A percentile compares a stretch with the other conserved stretches of the same genome.
phyloP scores from a whole-genome alignment of 2,329 filamentous ascomycete genomes.

The Drechslera avenae region DNA sequence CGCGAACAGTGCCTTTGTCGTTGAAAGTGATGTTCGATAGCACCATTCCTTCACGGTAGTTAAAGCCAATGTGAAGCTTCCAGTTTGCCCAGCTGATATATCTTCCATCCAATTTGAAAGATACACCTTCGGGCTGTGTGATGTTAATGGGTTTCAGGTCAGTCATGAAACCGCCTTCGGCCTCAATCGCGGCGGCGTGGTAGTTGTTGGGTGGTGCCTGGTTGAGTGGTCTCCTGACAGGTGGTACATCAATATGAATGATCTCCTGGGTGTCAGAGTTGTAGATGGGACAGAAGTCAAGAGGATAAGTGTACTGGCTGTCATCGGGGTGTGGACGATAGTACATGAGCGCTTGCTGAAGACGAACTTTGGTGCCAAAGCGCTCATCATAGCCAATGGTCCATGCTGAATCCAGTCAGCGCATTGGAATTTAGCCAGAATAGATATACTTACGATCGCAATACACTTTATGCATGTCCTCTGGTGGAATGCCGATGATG shows the following conservation, averaged over 20 bases:
- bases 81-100: constrained; percentile 90
- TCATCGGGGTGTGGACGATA: constrained; percentile 85
- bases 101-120: constrained; percentile 76
- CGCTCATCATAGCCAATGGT: constrained; percentile 94
- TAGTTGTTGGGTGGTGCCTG: constrained; percentile 79
- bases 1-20: constrained; percentile 75
- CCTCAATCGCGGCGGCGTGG: constrained; percentile 72
- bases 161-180: constrained; percentile 74
- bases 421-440: not conserved
- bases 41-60: constrained; percentile 90
- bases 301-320: constrained; percentile 86
- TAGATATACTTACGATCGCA: constrained; percentile 72
- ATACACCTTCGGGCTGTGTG: constrained; percentile 86
- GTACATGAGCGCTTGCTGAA: constrained; percentile 96
- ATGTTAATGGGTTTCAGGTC: constrained; percentile 88
- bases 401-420: constrained; percentile 64
- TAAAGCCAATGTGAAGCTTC: constrained; percentile 92
- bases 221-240: constrained; percentile 75
- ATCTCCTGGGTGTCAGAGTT: constrained; percentile 79
- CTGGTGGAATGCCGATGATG: constrained; percentile 76
- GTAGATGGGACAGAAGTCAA: constrained; percentile 94
- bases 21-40: constrained; percentile 89
- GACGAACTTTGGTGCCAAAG: constrained; percentile 75
- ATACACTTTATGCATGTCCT: constrained; percentile 95
- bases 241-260: constrained; percentile 82